Evolutionary conservation across 345 rosid genomes (phyloP).

Genomic region (Anacardium occidentale): DNA sequence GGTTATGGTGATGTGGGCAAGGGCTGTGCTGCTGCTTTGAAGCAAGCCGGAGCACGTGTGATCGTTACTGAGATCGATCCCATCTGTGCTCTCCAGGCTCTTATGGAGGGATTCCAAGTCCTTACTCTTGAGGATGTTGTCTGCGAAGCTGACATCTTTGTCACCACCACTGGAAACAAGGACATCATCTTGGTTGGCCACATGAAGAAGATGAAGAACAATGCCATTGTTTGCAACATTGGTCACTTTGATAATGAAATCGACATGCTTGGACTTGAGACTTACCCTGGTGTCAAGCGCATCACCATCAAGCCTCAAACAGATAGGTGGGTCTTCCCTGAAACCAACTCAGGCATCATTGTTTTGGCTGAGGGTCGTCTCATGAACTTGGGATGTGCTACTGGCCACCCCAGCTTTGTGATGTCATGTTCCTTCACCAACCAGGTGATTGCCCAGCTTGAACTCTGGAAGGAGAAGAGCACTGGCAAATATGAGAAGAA

Average conservation of each 20-base stretch:
- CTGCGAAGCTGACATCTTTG: conserved; percentile 42
- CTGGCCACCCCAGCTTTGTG: conserved; percentile 81
- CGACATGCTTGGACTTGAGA: background rate
- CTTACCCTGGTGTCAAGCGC: background rate
- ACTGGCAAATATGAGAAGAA: conserved; percentile 66
- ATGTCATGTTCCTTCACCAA: conserved; percentile 64
- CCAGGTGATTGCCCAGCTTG: conserved; percentile 78
- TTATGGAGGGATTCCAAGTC: conserved; percentile 43
- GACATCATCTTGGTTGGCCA: conserved; percentile 47
- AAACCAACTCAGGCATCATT: conserved; percentile 59
- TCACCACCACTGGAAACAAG: conserved; percentile 49
- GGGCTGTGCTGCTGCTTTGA: conserved; percentile 46
- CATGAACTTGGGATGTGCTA: conserved; percentile 76
- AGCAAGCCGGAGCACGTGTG: conserved; percentile 41
- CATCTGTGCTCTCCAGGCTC: conserved; percentile 46
- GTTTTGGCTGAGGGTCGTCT: conserved; percentile 63
- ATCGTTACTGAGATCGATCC: conserved; percentile 50
- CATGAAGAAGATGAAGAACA: conserved; percentile 54
- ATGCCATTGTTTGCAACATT: conserved; percentile 21
- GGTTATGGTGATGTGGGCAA: conserved; percentile 45
- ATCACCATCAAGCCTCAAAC: background rate
- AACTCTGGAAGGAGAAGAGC: conserved; percentile 64
- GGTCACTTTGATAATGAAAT: background rate
- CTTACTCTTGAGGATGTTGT: conserved; percentile 41
- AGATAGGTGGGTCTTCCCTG: conserved; percentile 37